A percentile compares a stretch with the other conserved stretches of the same genome.
These are phyloP conservation scores for Lentinula sp. DNA, from an alignment of 768 basidiomycete species.

Conservation along the genomic window DNA sequence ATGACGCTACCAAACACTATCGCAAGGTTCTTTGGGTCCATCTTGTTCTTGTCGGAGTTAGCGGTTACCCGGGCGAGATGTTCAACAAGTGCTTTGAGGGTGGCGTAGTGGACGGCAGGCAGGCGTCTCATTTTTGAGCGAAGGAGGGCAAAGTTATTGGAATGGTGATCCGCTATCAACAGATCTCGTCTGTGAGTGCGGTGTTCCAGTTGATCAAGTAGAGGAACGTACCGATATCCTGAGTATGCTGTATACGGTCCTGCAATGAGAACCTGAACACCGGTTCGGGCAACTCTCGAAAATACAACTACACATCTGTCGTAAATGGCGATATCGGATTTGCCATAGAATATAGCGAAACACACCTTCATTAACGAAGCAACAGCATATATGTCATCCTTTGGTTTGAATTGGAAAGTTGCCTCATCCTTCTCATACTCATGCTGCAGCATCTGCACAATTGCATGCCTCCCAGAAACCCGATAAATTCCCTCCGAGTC, in stretches of 20 bases:
- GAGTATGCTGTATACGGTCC: constrained; percentile 78
- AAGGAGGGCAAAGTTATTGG: constrained; percentile 67
- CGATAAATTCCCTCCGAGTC: constrained; percentile 79
- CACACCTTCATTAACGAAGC: constrained; percentile 80
- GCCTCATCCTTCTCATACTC: constrained; percentile 82
- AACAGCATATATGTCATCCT: constrained; percentile 80
- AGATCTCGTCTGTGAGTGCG: background rate
- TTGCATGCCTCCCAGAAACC: constrained; percentile 78
- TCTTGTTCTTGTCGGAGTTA: constrained; percentile 74
- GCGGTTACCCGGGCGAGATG: constrained; percentile 73
- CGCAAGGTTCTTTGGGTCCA: constrained; percentile 89
- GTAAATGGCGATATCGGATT: constrained; percentile 2
- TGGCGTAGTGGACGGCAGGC: constrained; percentile 79
- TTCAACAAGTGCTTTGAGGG: constrained; percentile 73
- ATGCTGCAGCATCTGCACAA: constrained; percentile 82
- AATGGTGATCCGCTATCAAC: constrained; percentile 58
- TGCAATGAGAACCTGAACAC: constrained; percentile 76
- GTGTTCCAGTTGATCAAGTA: background rate
- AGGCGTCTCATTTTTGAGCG: constrained; percentile 84
- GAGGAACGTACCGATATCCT: constrained; percentile 54
- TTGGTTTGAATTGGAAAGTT: constrained; percentile 64
- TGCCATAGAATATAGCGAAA: constrained; percentile 1
- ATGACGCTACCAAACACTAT: constrained; percentile 87
- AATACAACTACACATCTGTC: constrained; percentile 46
- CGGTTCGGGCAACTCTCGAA: constrained; percentile 86